Percentiles rank a stretch among this genome's conserved stretches.
Conservation (phyloP, 169 alveolate genomes). For the Besnoitia besnoiti region DNA sequence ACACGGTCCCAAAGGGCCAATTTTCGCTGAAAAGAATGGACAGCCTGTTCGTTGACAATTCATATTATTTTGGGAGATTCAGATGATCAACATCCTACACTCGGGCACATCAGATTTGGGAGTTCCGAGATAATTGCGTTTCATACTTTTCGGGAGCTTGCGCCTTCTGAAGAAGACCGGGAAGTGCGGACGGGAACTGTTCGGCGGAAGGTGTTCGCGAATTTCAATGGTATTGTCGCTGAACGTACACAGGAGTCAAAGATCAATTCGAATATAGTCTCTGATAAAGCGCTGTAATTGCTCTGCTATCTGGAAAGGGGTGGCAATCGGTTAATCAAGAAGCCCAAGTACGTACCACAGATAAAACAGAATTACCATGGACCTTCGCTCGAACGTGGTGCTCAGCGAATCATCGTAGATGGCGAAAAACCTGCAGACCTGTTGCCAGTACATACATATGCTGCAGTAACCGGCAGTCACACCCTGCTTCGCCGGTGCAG, state of each 20-base stretch:
- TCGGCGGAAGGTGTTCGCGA: constrained; percentile 6
- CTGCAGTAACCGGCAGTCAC: background rate
- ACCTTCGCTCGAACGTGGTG: constrained; percentile 20
- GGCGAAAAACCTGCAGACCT: constrained; percentile 48
- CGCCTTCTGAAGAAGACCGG: constrained; percentile 39
- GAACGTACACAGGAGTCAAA: background rate
- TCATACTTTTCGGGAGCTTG: background rate
- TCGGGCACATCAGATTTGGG: background rate
- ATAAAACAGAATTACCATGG: constrained; percentile 17
- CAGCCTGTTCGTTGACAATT: background rate
- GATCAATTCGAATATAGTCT: background rate
- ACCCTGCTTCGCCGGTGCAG: background rate
- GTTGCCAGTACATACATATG: background rate
- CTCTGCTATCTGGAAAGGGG: background rate
- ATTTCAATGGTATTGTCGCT: constrained; percentile 43
- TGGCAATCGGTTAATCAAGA: no score
- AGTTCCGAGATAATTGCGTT: background rate
- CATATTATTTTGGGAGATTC: background rate
- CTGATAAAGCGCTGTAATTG: background rate
- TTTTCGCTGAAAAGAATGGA: constrained; percentile 8
- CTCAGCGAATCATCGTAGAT: background rate
- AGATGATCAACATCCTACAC: background rate
- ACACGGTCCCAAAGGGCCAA: background rate
- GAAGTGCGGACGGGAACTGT: constrained; percentile 20
- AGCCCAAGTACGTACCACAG: background rate